These are phyloP conservation scores for Mollisiaceae sp. DNA, from an alignment of 2,329 filamentous ascomycete genomes.

Conservation along the genomic window DNA sequence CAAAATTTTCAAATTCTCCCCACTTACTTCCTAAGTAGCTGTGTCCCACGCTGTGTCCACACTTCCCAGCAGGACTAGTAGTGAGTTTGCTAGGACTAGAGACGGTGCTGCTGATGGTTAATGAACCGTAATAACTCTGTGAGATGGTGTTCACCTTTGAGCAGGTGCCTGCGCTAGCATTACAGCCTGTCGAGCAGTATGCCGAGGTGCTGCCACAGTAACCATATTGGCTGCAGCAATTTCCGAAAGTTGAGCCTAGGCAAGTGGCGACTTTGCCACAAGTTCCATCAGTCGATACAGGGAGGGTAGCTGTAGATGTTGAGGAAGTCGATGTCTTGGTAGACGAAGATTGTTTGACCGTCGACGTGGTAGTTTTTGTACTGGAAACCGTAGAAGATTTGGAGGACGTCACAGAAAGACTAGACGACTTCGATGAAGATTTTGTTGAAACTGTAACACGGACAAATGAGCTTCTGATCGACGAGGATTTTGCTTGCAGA, in stretches of 20 bases:
- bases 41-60: slow-evolving; percentile 25
- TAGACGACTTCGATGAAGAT: not conserved
- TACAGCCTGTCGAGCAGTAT: slow-evolving; percentile 30
- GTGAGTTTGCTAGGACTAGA: slow-evolving; percentile 8
- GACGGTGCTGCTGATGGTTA: slow-evolving; percentile 9
- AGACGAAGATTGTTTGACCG: slow-evolving; percentile 7
- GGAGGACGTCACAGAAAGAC: not conserved
- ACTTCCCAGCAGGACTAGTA: slow-evolving; percentile 26
- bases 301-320: not conserved
- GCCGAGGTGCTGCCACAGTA: slow-evolving; percentile 25
- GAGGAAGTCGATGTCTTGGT: slow-evolving; percentile 5
- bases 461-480: slow-evolving; percentile 1
- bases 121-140: slow-evolving; percentile 1
- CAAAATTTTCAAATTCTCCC: slow-evolving; percentile 39
- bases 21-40: slow-evolving; percentile 33
- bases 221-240: slow-evolving; percentile 27
- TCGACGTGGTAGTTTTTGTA: not conserved
- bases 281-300: slow-evolving; percentile 25
- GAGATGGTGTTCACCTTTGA: slow-evolving; percentile 3
- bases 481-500: not conserved
- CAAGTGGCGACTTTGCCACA: slow-evolving; percentile 26
- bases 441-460: not conserved
- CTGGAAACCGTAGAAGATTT: not conserved
- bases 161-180: slow-evolving; percentile 18
- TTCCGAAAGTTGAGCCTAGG: slow-evolving; percentile 26